Conservation (phyloP, 139 green algal genomes). For the Choricystis sp. region DNA sequence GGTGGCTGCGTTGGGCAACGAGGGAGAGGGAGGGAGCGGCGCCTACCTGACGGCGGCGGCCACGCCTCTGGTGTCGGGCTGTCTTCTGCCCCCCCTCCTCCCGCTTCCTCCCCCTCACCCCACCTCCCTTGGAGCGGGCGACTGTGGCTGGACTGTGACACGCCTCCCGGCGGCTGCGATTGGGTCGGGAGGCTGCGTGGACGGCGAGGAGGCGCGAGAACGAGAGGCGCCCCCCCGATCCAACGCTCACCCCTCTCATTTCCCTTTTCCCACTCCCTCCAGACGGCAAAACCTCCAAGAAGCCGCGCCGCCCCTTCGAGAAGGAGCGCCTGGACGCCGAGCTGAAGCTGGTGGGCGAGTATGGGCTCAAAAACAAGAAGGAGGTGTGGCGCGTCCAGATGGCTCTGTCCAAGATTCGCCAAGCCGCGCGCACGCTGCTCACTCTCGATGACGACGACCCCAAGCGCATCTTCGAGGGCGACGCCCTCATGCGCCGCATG, state of each 20-base stretch:
- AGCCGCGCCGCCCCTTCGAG: slow-evolving; percentile 96
- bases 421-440: slow-evolving; percentile 85
- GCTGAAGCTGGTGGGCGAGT: slow-evolving; percentile 99
- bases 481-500: slow-evolving; percentile 88
- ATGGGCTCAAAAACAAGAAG: slow-evolving; percentile 96
- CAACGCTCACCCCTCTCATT: background rate
- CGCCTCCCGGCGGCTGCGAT: too few species aligned
- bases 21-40: too few species aligned
- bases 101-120: too few species aligned
- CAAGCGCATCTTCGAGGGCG: slow-evolving; percentile 92
- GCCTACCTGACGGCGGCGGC: too few species aligned
- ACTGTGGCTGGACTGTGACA: too few species aligned
- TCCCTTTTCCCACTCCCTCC: slow-evolving; percentile 3
- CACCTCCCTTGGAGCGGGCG: too few species aligned
- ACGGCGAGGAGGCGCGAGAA: too few species aligned
- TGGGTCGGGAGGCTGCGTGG: too few species aligned
- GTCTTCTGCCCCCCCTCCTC: too few species aligned
- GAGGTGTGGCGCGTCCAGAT: slow-evolving; percentile 98
- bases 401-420: slow-evolving; percentile 63
- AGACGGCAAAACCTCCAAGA: slow-evolving; percentile 99
- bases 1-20: too few species aligned
- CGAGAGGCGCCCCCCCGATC: too few species aligned
- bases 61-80: too few species aligned
- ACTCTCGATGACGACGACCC: slow-evolving; percentile 92
- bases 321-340: slow-evolving; percentile 98